Conservation (phyloP, 2,329 filamentous ascomycete species). For the Botryotinia globosa region DNA sequence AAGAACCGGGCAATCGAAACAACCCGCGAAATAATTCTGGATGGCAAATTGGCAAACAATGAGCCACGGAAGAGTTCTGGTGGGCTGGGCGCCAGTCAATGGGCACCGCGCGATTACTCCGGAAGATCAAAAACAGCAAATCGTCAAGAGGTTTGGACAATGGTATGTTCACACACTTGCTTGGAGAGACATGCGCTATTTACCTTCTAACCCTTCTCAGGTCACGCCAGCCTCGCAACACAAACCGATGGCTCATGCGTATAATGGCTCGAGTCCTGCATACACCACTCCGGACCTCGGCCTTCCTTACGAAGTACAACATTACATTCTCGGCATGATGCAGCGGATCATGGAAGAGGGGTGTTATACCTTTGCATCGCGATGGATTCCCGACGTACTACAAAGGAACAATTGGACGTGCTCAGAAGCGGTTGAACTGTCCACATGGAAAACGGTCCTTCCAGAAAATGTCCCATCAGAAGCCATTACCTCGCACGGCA, state of each 20-base stretch:
- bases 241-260: not conserved
- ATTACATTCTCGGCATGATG: conserved; percentile 37
- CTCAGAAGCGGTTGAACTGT: conserved; percentile 35
- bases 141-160: conserved; percentile 30
- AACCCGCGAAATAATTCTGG: not conserved
- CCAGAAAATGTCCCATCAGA: conserved; percentile 28
- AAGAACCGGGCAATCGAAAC: not conserved
- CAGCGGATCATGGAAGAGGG: conserved; percentile 37
- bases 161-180: conserved; percentile 23
- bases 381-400: conserved; percentile 34
- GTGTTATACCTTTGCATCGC: conserved; percentile 35
- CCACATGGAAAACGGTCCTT: conserved; percentile 33
- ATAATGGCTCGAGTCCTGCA: conserved; percentile 7
- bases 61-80: not conserved
- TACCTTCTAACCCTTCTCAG: conserved; percentile 5
- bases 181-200: conserved; percentile 14
- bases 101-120: conserved; percentile 32
- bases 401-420: conserved; percentile 33
- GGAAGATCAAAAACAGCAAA: conserved; percentile 14
- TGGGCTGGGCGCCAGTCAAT: conserved; percentile 28
- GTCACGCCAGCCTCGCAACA: not conserved
- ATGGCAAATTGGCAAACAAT: not conserved
- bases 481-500: conserved; percentile 26
- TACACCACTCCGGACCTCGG: conserved; percentile 27
- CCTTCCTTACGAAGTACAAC: conserved; percentile 39